A percentile compares a stretch with the other conserved stretches of the same genome.
phyloP scores from a whole-genome alignment of 129 eudicot species.

The Smallanthus sonchifolius region DNA sequence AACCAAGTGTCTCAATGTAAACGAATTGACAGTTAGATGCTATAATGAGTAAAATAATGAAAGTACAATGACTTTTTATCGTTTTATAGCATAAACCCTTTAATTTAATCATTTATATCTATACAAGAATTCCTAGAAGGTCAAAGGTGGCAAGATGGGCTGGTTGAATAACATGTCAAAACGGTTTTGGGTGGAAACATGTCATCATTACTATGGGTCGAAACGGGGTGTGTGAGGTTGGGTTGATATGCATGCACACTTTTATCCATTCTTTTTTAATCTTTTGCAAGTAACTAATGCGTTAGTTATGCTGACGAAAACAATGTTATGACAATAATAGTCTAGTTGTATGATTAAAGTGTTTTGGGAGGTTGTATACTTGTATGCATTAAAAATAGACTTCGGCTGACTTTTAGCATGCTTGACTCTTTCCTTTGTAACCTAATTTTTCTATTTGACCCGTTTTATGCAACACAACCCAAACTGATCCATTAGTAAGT shows the following conservation, averaged over 20 bases:
- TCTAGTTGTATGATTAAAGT: background rate
- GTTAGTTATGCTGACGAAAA: background rate
- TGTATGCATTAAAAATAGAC: background rate
- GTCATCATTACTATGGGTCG: background rate
- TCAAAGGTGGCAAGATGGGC: background rate
- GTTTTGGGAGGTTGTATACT: background rate
- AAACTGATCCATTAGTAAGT: background rate
- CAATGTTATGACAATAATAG: background rate
- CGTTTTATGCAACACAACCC: background rate
- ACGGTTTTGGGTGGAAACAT: background rate
- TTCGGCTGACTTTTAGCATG: background rate
- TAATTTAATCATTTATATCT: background rate
- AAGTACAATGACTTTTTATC: background rate
- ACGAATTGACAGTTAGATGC: background rate
- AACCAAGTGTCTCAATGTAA: background rate
- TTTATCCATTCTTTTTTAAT: background rate
- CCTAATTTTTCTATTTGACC: background rate
- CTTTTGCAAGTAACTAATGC: background rate
- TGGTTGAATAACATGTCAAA: background rate
- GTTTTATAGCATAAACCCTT: background rate
- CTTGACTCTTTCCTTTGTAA: background rate
- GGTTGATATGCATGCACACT: background rate
- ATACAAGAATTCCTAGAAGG: background rate
- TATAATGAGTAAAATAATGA: background rate
- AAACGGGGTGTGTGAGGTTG: background rate